Conservation (phyloP, 352 stramenopile genomes). For the Phytophthora niederhauseri region DNA sequence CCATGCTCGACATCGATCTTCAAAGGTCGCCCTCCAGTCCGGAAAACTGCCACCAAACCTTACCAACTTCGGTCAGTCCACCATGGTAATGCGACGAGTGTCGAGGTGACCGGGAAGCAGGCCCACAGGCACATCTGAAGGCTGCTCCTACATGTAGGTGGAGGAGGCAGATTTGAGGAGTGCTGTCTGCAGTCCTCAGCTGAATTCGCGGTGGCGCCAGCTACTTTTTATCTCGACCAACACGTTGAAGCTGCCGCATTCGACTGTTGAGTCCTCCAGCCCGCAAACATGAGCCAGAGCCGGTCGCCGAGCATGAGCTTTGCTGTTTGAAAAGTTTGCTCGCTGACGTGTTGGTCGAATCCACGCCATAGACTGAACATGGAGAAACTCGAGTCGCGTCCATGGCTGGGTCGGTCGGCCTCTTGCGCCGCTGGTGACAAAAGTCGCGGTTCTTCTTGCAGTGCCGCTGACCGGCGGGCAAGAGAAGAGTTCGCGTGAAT, state of each 20-base stretch:
- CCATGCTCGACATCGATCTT: constrained; percentile 21
- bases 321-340: constrained; percentile 16
- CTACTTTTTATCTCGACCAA: constrained; percentile 8
- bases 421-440: constrained; percentile 6
- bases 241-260: constrained; percentile 21
- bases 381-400: constrained; percentile 16
- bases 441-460: constrained; percentile 1
- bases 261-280: constrained; percentile 24
- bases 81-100: neutral
- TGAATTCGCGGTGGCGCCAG: constrained; percentile 1
- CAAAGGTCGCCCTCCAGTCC: constrained; percentile 20
- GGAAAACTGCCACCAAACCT: constrained; percentile 11
- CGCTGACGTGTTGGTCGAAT: constrained; percentile 21
- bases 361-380: constrained; percentile 23
- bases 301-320: constrained; percentile 17
- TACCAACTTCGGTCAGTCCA: neutral
- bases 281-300: constrained; percentile 5
- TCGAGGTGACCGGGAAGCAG: constrained; percentile 9
- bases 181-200: neutral
- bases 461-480: neutral
- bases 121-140: constrained; percentile 28
- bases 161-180: neutral
- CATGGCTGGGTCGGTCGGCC: neutral
- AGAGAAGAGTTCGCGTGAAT: constrained; percentile 24
- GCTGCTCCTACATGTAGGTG: constrained; percentile 14